phyloP scores from a whole-genome alignment of 805 yeast species.

The Candida schatavii region DNA sequence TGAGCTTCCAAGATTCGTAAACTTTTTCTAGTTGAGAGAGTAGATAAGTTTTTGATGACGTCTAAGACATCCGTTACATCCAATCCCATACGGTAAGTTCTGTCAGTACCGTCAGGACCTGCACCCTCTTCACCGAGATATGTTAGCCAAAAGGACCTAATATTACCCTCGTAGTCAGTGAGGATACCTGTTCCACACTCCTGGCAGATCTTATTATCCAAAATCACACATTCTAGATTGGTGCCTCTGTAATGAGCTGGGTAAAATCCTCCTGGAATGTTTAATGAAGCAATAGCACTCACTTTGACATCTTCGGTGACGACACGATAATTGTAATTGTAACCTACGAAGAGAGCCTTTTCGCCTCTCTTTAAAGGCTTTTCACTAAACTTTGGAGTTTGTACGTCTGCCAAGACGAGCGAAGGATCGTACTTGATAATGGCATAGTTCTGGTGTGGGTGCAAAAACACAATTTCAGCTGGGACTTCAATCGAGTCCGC shows the following conservation, averaged over 20 bases:
- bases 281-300: conserved; percentile 71
- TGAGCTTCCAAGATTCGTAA: conserved; percentile 77
- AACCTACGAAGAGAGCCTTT: conserved; percentile 75
- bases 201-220: conserved; percentile 68
- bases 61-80: conserved; percentile 65
- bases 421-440: conserved; percentile 78
- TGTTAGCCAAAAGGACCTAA: conserved; percentile 83
- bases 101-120: conserved; percentile 47
- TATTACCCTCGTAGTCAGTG: conserved; percentile 72
- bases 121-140: conserved; percentile 72
- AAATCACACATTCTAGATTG: conserved; percentile 70
- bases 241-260: conserved; percentile 85
- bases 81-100: conserved; percentile 68
- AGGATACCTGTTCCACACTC: conserved; percentile 80
- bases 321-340: conserved; percentile 64
- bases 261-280: conserved; percentile 63
- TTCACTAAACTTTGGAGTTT: conserved; percentile 60
- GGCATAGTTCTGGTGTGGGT: conserved; percentile 85
- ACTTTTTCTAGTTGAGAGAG: conserved; percentile 2
- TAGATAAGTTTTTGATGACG: conserved; percentile 50
- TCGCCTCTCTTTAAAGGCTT: conserved; percentile 71
- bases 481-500: conserved; percentile 85
- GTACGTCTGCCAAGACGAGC: conserved; percentile 66
- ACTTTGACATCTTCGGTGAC: conserved; percentile 74
- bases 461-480: conserved; percentile 76